Percentiles rank a stretch among this genome's conserved stretches.
Conservation (phyloP, 371 early-diverging fungal species). For the Rhizopus arrhizus region DNA sequence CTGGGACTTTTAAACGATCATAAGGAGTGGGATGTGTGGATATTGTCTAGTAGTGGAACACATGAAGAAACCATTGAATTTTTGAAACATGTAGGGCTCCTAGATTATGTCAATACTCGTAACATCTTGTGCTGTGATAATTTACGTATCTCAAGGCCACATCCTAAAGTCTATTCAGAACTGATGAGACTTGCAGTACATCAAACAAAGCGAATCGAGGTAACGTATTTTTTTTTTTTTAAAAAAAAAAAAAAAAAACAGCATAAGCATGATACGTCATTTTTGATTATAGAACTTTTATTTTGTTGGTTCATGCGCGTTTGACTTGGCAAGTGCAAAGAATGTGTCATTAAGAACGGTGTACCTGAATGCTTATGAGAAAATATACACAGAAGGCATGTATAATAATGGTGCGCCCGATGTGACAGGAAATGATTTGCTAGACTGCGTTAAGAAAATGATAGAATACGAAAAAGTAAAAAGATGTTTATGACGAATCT, state of each 20-base stretch:
- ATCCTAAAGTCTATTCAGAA: slow-evolving; percentile 48
- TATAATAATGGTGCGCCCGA: slow-evolving; percentile 33
- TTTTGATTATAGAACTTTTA: slow-evolving; percentile 37
- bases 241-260: background rate
- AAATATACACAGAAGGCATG: slow-evolving; percentile 26
- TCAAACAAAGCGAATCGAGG: slow-evolving; percentile 43
- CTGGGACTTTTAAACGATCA: slow-evolving; percentile 8
- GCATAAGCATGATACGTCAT: background rate
- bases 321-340: slow-evolving; percentile 46
- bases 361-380: slow-evolving; percentile 34
- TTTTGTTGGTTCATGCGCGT: slow-evolving; percentile 37
- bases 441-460: slow-evolving; percentile 34
- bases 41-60: slow-evolving; percentile 27
- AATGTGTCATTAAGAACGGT: slow-evolving; percentile 39
- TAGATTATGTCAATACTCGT: slow-evolving; percentile 9
- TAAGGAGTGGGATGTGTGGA: slow-evolving; percentile 43
- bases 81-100: slow-evolving; percentile 9
- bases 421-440: slow-evolving; percentile 22
- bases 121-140: slow-evolving; percentile 42
- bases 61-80: slow-evolving; percentile 16
- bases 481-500: slow-evolving; percentile 5
- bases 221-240: slow-evolving; percentile 8
- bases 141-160: slow-evolving; percentile 39
- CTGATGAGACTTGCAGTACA: slow-evolving; percentile 42
- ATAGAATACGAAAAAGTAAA: slow-evolving; percentile 27